These are phyloP conservation scores for Curvularia eragrostidis DNA, from an alignment of 2,329 filamentous ascomycete species.

Conservation along the genomic window DNA sequence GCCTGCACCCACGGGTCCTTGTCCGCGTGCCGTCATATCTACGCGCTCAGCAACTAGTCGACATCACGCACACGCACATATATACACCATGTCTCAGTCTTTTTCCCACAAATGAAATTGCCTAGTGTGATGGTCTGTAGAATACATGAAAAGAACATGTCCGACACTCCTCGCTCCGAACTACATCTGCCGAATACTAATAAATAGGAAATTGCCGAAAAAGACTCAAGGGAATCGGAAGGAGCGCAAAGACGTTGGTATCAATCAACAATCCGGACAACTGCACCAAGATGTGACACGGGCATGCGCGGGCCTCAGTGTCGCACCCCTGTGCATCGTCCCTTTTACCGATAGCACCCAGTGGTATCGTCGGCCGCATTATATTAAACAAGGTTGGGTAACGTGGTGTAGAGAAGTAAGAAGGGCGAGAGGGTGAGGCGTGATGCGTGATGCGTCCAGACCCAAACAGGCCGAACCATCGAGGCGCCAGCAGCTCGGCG, in stretches of 20 bases:
- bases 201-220: constrained; percentile 45
- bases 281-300: constrained; percentile 45
- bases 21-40: constrained; percentile 9
- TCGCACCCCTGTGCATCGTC: constrained; percentile 47
- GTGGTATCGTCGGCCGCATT: constrained; percentile 49
- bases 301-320: constrained; percentile 39
- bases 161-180: constrained; percentile 41
- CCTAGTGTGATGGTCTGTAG: constrained; percentile 51
- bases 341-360: constrained; percentile 50
- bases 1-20: constrained; percentile 5
- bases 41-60: background rate
- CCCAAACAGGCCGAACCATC: constrained; percentile 18
- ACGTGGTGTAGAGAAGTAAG: constrained; percentile 48
- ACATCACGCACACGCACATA: constrained; percentile 4
- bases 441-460: constrained; percentile 33
- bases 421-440: constrained; percentile 40
- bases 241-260: constrained; percentile 54
- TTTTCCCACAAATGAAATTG: constrained; percentile 49
- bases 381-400: constrained; percentile 52
- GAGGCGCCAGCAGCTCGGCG: constrained; percentile 14
- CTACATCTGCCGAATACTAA: constrained; percentile 48
- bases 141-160: constrained; percentile 51
- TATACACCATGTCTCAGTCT: constrained; percentile 5
- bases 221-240: constrained; percentile 43
- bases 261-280: constrained; percentile 53